phyloP scores from a whole-genome alignment of 1,284 basidiomycete genomes.

The Cutaneotrichosporon mucoides region DNA sequence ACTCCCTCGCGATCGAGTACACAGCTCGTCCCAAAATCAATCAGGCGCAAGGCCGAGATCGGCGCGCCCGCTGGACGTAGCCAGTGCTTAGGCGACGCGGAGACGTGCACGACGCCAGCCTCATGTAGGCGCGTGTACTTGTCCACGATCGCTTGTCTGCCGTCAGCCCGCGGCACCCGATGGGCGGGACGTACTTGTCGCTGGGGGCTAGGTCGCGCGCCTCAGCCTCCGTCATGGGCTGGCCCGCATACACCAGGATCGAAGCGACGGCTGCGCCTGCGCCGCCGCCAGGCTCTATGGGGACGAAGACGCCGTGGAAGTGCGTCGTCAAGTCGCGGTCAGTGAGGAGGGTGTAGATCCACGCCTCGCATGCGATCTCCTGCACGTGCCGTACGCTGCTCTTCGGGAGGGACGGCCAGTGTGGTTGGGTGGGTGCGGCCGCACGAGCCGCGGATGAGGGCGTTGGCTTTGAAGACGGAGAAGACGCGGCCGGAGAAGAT shows the following conservation, averaged over 20 bases:
- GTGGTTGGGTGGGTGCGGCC: background rate
- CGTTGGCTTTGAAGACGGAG: background rate
- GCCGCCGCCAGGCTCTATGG: no score
- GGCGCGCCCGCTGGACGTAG: background rate
- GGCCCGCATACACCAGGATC: background rate
- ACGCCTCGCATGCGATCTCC: background rate
- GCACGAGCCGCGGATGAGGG: no score
- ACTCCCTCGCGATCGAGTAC: background rate
- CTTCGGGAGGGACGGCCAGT: background rate
- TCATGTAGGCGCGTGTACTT: background rate
- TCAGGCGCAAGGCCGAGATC: background rate
- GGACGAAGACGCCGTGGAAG: background rate
- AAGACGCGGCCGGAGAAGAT: background rate
- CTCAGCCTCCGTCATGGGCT: background rate
- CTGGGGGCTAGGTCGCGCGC: background rate
- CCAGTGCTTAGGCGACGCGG: background rate
- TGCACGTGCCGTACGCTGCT: background rate
- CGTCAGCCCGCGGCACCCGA: background rate
- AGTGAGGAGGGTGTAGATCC: background rate
- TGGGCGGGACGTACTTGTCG: background rate
- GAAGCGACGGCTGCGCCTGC: background rate
- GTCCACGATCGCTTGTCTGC: background rate
- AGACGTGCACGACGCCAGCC: background rate
- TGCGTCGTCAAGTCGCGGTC: no score
- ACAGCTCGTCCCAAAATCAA: background rate